Evolutionary conservation across 768 basidiomycete genomes (phyloP), one percentile per base, ranked within the genome.

Genomic region (Lactarius evosmus): DNA sequence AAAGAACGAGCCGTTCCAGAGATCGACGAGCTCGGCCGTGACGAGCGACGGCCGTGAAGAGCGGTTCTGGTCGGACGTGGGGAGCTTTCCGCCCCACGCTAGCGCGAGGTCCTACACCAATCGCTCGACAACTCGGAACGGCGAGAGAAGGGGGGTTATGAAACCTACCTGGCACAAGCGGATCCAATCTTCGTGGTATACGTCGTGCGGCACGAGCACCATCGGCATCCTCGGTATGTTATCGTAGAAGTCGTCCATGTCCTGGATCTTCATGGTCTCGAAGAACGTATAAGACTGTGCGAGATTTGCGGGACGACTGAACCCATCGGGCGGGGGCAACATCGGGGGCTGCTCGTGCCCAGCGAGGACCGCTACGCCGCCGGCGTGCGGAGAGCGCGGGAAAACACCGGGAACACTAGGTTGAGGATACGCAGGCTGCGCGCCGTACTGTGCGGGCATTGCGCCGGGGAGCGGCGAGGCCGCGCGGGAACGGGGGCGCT

Each of bases 1-100:
- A 80, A 92, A 92, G 75, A 91, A 94, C 9, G 83, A 84, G 33
- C 76, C 72, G 72, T 93, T 93, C 91, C 91, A 94, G 32, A 89
- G 76, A 66, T 92, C 84, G 67, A 93, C 77, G 33, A 93, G 79
- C 71, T 91, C 88, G n/a, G 83, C 83, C 12, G 83, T 75, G 52
- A 92, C 78, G 12, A 75, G 77, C 27, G 88, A 81, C 16, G 85
- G 82, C 69, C 82, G 85, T 12, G 85, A 83, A 32, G 79, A 71
- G 61, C 83, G 83, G 61, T 75, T 77, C 53, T 75, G 77, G 40
- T 77, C 71, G 50, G 81, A 73, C 30, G 88, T 80, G 3, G 90
- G 89, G 60, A 92, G 79, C 65, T 82, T 84, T n/a, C 87, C 88
- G 19, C 82, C 79, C 91, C 91, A 94, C 0, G 88, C 85, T 29